Conservation (phyloP, 2,329 filamentous ascomycete genomes). For the Arthrinium phaeospermum region DNA sequence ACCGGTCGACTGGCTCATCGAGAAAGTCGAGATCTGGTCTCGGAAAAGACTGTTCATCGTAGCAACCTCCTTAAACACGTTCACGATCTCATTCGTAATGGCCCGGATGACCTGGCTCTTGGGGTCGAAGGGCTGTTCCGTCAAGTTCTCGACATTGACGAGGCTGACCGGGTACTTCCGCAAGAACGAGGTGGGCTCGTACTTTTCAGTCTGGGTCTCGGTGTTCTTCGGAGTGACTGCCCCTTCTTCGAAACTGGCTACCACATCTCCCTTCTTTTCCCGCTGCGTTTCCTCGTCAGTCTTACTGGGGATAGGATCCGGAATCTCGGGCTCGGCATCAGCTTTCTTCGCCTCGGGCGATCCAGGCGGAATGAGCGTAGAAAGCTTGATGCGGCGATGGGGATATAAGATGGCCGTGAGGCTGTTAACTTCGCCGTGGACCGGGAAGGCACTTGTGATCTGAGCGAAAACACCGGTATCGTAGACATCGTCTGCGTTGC, state of each 20-base stretch:
- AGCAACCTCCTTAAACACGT: slow-evolving; percentile 97
- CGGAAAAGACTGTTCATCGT: slow-evolving; percentile 93
- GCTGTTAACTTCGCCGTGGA: slow-evolving; percentile 81
- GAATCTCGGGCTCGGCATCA: slow-evolving; percentile 54
- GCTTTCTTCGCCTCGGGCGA: slow-evolving; percentile 51
- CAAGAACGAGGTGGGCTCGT: slow-evolving; percentile 90
- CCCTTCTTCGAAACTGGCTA: slow-evolving; percentile 94
- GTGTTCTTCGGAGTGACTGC: slow-evolving; percentile 63
- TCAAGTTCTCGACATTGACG: slow-evolving; percentile 92
- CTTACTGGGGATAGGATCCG: slow-evolving; percentile 63
- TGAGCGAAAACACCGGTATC: slow-evolving; percentile 97
- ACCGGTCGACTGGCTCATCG: slow-evolving; percentile 90
- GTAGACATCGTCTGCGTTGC: slow-evolving; percentile 88
- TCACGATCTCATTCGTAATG: slow-evolving; percentile 96
- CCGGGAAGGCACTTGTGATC: slow-evolving; percentile 94
- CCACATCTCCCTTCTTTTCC: slow-evolving; percentile 89
- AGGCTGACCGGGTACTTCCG: slow-evolving; percentile 91
- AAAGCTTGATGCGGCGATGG: slow-evolving; percentile 91
- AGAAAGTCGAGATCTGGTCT: slow-evolving; percentile 96
- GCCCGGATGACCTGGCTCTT: slow-evolving; percentile 89
- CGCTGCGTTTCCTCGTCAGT: slow-evolving; percentile 56
- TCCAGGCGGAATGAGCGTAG: slow-evolving; percentile 76
- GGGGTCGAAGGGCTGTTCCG: slow-evolving; percentile 87
- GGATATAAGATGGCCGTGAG: slow-evolving; percentile 95
- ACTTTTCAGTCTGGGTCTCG: slow-evolving; percentile 59